Base-by-base conservation (phyloP, 2,329 filamentous ascomycete species). In the Albophoma yamanashiensis region DNA sequence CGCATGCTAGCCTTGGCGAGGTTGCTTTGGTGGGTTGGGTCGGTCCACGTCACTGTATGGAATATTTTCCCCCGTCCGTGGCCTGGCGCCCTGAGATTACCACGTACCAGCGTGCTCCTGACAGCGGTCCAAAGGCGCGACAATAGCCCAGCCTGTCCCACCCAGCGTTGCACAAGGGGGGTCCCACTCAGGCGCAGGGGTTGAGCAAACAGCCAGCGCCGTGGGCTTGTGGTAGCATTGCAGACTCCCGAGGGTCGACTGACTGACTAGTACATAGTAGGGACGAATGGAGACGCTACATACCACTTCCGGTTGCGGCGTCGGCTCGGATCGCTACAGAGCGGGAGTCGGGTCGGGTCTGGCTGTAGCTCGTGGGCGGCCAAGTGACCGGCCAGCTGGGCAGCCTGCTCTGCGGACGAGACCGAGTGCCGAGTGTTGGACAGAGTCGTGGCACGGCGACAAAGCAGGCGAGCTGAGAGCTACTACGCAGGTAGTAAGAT, bases 71-170 rank as follows among this genome's bases (percentile, higher is more conserved):
- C 7, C 15, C 47, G 20, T 38, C 31, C 20, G 20, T 22, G 50
- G 27, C 47, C 47, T 34, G 15, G 47, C 27, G 31, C 47, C 20
- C 27, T n/a, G 17, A 20, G 34, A 57, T 42, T 43, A 39, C 36
- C n/a, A n/a, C n/a, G n/a, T n/a, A n/a, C n/a, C 9, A 40, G 39
- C 43, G 39, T 25, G 36, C 39, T 42, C 39, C 38, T 56, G 39
- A 11, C 55, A 31, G 11, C 55, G 50, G 31, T 57, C 39, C 15
- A 57, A 57, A 31, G 15, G 38, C 55, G 55, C 25, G 55, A 45
- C 25, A 45, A 14, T 17, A 22, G 56, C n/a, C 60, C 60, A 59
- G 60, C 63, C 63, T 62, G 63, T 64, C 62, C 62, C 63, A 64
- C 63, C 58, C 47, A 59, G 42, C 58, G 63, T 58, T 52, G 57